Evolutionary conservation across 208 protist species (phyloP).

Genomic region (Trypanosoma scelopori): DNA sequence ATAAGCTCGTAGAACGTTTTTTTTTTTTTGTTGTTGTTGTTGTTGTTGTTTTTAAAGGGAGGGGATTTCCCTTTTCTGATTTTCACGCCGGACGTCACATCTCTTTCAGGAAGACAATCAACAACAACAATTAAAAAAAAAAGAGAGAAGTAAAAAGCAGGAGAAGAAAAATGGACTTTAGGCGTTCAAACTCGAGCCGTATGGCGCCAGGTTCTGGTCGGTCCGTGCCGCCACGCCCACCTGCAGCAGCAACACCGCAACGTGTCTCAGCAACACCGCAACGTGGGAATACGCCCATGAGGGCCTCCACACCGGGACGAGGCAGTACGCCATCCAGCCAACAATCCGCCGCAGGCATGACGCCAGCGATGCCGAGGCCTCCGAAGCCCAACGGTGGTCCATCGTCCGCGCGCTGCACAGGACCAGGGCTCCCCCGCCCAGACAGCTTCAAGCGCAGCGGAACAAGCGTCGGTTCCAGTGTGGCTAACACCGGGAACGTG

Average conservation of each 20-base stretch:
- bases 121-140: background rate
- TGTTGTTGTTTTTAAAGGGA: background rate
- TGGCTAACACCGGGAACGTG: constrained; percentile 14
- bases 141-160: background rate
- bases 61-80: background rate
- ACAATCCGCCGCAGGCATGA: background rate
- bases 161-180: constrained; percentile 57
- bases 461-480: constrained; percentile 29
- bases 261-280: constrained; percentile 3
- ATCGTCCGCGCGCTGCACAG: constrained; percentile 21
- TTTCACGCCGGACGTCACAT: too few relatives aligned
- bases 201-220: constrained; percentile 29
- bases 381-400: constrained; percentile 21
- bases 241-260: background rate
- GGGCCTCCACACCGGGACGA: constrained; percentile 26
- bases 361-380: constrained; percentile 15
- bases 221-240: constrained; percentile 14
- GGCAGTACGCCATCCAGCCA: constrained; percentile 2
- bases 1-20: background rate
- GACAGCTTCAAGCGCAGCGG: constrained; percentile 54
- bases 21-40: too few relatives aligned
- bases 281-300: constrained; percentile 25
- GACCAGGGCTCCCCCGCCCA: constrained; percentile 12
- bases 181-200: constrained; percentile 66
- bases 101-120: background rate